Evolutionary conservation across 495 filamentous ascomycete species (phyloP).

Genomic region (Pseudoneurospora amorphoporcata): DNA sequence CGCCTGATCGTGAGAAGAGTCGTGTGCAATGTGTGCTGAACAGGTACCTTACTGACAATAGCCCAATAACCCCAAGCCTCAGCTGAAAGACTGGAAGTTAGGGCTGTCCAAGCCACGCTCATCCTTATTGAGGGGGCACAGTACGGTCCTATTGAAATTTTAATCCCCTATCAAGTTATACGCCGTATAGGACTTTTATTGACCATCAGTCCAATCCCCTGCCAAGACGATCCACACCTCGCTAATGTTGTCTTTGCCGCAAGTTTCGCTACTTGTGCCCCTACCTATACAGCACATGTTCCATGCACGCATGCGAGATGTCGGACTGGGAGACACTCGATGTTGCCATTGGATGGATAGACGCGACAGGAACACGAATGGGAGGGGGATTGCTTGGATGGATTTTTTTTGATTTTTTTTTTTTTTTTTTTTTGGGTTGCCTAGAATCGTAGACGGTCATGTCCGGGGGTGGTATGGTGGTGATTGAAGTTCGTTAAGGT

Average conservation of each 20-base stretch:
- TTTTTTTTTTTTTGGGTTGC: neutral
- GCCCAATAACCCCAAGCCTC: neutral
- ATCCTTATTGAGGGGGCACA: neutral
- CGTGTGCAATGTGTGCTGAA: neutral
- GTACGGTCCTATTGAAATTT: neutral
- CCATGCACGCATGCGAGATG: neutral
- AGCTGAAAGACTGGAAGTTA: neutral
- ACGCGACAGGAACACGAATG: neutral
- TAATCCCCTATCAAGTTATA: too few species aligned
- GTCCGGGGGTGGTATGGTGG: neutral
- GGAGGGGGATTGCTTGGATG: neutral
- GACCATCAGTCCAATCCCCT: neutral
- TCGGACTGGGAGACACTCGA: neutral
- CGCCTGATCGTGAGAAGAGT: neutral
- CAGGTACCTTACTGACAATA: neutral
- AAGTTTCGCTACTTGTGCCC: neutral
- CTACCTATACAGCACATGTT: neutral
- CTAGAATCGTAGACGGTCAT: neutral
- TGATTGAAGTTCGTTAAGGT: neutral
- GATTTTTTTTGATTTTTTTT: too few species aligned
- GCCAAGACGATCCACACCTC: neutral
- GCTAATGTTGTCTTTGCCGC: neutral
- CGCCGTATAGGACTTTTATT: neutral
- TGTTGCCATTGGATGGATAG: neutral
- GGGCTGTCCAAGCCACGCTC: neutral